Conservation (phyloP, 2,329 filamentous ascomycete species). For the Aspergillus uvarum region DNA sequence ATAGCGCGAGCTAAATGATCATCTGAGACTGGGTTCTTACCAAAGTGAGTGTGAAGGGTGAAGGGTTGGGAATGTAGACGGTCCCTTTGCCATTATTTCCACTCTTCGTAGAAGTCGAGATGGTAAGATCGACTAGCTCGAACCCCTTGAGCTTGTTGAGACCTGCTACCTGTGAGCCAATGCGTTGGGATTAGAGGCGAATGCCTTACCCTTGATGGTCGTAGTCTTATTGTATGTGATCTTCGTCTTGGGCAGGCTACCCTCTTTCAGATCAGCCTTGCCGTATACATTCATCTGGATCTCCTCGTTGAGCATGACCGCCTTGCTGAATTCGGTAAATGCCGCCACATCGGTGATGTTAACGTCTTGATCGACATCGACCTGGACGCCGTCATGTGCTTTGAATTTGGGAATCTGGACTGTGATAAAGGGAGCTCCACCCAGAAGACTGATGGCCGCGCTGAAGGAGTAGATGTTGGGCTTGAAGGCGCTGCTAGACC, state of each 20-base stretch:
- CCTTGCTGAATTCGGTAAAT: conserved; percentile 52
- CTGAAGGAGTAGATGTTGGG: conserved; percentile 57
- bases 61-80: conserved; percentile 60
- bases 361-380: conserved; percentile 47
- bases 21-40: conserved; percentile 22
- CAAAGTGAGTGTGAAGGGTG: conserved; percentile 56
- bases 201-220: conserved; percentile 55
- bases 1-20: background rate
- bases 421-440: conserved; percentile 43
- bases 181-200: background rate
- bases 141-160: conserved; percentile 58
- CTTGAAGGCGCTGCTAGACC: conserved; percentile 52
- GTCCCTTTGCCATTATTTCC: conserved; percentile 56
- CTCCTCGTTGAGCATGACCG: conserved; percentile 50
- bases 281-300: conserved; percentile 54
- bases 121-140: conserved; percentile 49
- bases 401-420: conserved; percentile 49
- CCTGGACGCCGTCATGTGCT: conserved; percentile 42
- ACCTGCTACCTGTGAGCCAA: conserved; percentile 40
- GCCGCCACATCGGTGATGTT: conserved; percentile 45
- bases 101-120: conserved; percentile 45
- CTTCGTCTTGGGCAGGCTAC: conserved; percentile 49
- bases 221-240: conserved; percentile 58
- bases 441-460: conserved; percentile 51
- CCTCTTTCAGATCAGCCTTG: conserved; percentile 52